Base-by-base conservation (phyloP, 2,329 filamentous ascomycete species). In the Fusarium stilboides region DNA sequence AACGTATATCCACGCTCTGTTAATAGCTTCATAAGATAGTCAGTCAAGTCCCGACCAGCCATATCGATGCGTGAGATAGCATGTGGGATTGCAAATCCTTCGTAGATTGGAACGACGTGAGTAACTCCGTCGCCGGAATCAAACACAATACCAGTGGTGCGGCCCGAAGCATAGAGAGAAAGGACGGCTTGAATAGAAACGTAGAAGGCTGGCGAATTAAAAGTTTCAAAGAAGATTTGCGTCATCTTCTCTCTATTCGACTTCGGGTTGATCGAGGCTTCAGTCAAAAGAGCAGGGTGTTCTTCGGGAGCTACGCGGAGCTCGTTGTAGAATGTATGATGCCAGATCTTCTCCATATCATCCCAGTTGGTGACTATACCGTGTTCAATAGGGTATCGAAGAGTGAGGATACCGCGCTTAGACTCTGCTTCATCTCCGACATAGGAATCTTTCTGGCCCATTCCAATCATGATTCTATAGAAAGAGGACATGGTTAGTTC, bases 191-290 rank as follows among this genome's bases (percentile, higher is more conserved):
- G 95, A 85, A 99, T 99, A 81, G 96, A 98, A 88, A 99, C 96
- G 90, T 99, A 99, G 91, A 99, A 98, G 78, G 96, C 96, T 77
- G 96, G 96, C 79, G 96, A 94, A 89, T 99, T 98, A 92, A 99
- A 99, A 79, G 96, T 99, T 91, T 99, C 96, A 89, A 99, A 99
- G 84, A 99, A 94, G 76, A 99, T 99, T 89, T 99, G 96, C 78
- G 96, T 98, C 96, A 99, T 99, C 94, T 99, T 99, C 91, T 99
- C 96, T 91, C 96, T 93, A 91, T 99, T 99, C 88, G 93, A 97
- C 91, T 98, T 98, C 85, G 96, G 96, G 92, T 99, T 99, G 92
- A 99, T 98, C 77, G 96, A 96, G 79, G 96, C 96, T 89, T 99
- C 96, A 78, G 96, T 99, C 84, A 99, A 90, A 82, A 99, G 91